A percentile compares a stretch with the other conserved stretches of the same genome.
Evolutionary conservation across 169 alveolate genomes (phyloP).

Genomic region (Perkinsus chesapeaki): DNA sequence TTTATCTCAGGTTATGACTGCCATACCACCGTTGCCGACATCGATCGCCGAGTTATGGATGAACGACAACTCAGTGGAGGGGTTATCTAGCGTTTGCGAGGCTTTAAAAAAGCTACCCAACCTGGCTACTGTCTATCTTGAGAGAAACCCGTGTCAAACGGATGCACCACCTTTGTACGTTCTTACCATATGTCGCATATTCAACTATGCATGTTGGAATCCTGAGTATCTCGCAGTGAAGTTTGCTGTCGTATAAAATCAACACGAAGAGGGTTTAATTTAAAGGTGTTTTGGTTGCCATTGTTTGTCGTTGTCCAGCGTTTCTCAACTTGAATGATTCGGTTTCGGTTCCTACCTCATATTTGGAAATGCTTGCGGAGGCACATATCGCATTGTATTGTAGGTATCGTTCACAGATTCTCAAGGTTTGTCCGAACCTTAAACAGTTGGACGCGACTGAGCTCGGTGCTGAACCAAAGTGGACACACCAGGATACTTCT

Average conservation of each 20-base stretch:
- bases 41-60: not conserved
- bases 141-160: not conserved
- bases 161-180: not conserved
- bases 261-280: too few relatives aligned
- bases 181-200: not conserved
- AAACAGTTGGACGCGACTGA: not conserved
- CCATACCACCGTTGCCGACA: not conserved
- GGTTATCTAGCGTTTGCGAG: not conserved
- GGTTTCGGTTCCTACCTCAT: not conserved
- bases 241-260: too few relatives aligned
- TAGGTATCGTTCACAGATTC: not conserved
- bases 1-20: not conserved
- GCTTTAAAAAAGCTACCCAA: not conserved
- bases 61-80: not conserved
- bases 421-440: not conserved
- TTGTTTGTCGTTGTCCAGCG: too few relatives aligned
- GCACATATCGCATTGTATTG: too few relatives aligned
- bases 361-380: too few relatives aligned
- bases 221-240: not conserved
- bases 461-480: not conserved
- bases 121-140: not conserved
- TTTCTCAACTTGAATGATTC: not conserved
- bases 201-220: not conserved
- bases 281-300: too few relatives aligned
- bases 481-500: not conserved